Percentiles rank a stretch among this genome's conserved stretches.
Conservation (phyloP, 192 early-diverging fungal species). For the Podila horticola region DNA sequence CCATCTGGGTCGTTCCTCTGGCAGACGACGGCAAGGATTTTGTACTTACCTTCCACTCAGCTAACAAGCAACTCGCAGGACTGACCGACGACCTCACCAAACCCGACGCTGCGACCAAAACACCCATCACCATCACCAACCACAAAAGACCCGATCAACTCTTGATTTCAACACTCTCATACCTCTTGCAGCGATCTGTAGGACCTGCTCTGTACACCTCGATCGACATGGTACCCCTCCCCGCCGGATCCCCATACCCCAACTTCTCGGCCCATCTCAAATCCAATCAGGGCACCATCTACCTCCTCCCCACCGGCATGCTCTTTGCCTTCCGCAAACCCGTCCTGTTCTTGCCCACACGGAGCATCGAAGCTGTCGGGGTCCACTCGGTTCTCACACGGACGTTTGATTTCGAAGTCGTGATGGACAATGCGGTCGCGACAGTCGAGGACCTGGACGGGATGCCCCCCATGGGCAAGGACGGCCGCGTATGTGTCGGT, state of each 20-base stretch:
- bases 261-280: slow-evolving; percentile 41
- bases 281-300: slow-evolving; percentile 45
- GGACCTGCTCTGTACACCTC: neutral
- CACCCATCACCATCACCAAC: slow-evolving; percentile 14
- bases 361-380: slow-evolving; percentile 26
- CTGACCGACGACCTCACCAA: slow-evolving; percentile 14
- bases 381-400: slow-evolving; percentile 31
- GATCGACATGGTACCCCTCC: slow-evolving; percentile 15
- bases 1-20: slow-evolving; percentile 38
- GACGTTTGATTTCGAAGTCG: slow-evolving; percentile 50
- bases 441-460: slow-evolving; percentile 21
- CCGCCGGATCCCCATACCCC: slow-evolving; percentile 12
- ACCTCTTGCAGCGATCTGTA: neutral
- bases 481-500: slow-evolving; percentile 1
- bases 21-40: slow-evolving; percentile 45
- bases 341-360: slow-evolving; percentile 21
- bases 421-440: slow-evolving; percentile 6
- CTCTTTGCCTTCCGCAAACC: slow-evolving; percentile 48
- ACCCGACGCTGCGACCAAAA: neutral
- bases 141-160: slow-evolving; percentile 33
- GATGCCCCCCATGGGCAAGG: neutral
- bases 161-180: slow-evolving; percentile 18
- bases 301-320: slow-evolving; percentile 36
- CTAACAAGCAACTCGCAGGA: slow-evolving; percentile 19
- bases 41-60: slow-evolving; percentile 3